Percentiles rank a stretch among this genome's conserved stretches.
Conservation (phyloP, 1,284 basidiomycete genomes). For the Pulveroboletus sp. region DNA sequence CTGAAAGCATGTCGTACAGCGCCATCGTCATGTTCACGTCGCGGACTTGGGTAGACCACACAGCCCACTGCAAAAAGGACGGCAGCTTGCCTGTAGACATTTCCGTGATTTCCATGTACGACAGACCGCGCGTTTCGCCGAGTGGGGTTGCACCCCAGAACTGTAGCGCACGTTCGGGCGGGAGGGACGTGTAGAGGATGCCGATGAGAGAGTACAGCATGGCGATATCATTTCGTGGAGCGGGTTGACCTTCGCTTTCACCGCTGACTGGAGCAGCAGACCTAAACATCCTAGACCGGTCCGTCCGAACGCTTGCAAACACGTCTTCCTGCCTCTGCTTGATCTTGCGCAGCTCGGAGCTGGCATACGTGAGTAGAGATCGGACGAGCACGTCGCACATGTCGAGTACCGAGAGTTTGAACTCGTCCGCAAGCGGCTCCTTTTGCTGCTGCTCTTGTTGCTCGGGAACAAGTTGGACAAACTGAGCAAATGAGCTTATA, state of each 20-base stretch:
- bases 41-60: slow-evolving; percentile 79
- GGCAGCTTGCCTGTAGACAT: slow-evolving; percentile 66
- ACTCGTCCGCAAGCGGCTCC: slow-evolving; percentile 64
- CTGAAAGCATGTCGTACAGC: slow-evolving; percentile 85
- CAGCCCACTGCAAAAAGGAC: slow-evolving; percentile 84
- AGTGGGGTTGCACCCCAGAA: slow-evolving; percentile 78
- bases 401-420: slow-evolving; percentile 62
- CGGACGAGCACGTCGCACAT: slow-evolving; percentile 75
- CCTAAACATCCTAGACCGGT: slow-evolving; percentile 52
- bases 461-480: slow-evolving; percentile 42
- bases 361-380: slow-evolving; percentile 75
- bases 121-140: slow-evolving; percentile 40
- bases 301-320: slow-evolving; percentile 61
- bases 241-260: slow-evolving; percentile 40
- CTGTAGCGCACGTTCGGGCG: slow-evolving; percentile 75
- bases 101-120: slow-evolving; percentile 60
- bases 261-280: slow-evolving; percentile 45
- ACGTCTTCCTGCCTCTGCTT: slow-evolving; percentile 91
- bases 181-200: slow-evolving; percentile 72
- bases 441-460: slow-evolving; percentile 58
- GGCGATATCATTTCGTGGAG: slow-evolving; percentile 80
- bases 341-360: slow-evolving; percentile 86
- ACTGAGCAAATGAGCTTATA: slow-evolving; percentile 48
- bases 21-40: slow-evolving; percentile 75
- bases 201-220: slow-evolving; percentile 84